phyloP scores from a whole-genome alignment of 2,329 filamentous ascomycete genomes.

The Pestalotiopsis sp. region DNA sequence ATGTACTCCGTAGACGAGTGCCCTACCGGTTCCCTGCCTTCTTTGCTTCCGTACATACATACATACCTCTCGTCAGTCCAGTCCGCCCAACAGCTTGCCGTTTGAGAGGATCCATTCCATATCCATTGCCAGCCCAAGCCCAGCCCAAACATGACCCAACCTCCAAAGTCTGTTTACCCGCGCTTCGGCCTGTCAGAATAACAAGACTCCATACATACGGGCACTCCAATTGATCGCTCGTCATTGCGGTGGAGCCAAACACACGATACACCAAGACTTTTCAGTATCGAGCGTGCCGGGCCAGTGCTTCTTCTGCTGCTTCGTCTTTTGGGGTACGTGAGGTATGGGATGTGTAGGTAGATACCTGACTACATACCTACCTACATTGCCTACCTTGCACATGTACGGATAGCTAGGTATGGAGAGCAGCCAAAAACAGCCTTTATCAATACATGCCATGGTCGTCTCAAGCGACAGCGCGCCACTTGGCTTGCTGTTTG shows the following conservation, averaged over 20 bases:
- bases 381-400: not conserved
- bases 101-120: slow-evolving; percentile 1
- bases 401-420: not conserved
- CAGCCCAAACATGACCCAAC: not conserved
- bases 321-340: not conserved
- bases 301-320: not conserved
- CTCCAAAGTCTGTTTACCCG: slow-evolving; percentile 13
- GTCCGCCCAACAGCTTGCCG: not conserved
- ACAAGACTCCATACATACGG: not conserved
- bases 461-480: not conserved
- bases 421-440: not conserved
- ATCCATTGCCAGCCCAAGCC: slow-evolving; percentile 2
- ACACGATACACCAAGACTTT: not conserved
- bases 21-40: not conserved
- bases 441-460: not conserved
- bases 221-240: slow-evolving; percentile 32
- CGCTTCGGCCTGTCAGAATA: slow-evolving; percentile 17
- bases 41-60: not conserved
- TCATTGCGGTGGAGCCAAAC: slow-evolving; percentile 22
- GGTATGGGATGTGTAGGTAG: not conserved
- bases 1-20: not conserved
- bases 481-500: not conserved
- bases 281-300: slow-evolving; percentile 1
- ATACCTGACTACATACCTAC: not conserved
- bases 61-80: not conserved